Percentiles rank a stretch among this genome's conserved stretches.
Conservation (phyloP, 2,329 filamentous ascomycete genomes). For the Trichophyton schoenleinii region DNA sequence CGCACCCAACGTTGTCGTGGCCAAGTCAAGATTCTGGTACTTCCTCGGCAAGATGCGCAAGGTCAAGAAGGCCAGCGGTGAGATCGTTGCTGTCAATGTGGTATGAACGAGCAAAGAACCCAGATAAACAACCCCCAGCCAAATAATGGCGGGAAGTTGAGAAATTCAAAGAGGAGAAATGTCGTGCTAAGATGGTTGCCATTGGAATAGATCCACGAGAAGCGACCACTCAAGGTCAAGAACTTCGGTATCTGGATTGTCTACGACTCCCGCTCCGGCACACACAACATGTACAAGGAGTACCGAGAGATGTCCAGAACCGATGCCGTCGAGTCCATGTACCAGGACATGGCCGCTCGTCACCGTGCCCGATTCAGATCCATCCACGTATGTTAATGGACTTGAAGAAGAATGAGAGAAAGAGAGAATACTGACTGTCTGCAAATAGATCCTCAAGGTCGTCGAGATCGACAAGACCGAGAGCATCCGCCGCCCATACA, state of each 20-base stretch:
- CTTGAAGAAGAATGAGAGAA: not conserved
- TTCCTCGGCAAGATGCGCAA: slow-evolving; percentile 98
- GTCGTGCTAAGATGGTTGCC: slow-evolving; percentile 8
- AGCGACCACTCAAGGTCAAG: slow-evolving; percentile 99
- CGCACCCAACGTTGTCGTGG: slow-evolving; percentile 91
- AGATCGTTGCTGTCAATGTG: slow-evolving; percentile 95
- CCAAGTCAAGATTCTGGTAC: slow-evolving; percentile 99
- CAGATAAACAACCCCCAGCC: not conserved
- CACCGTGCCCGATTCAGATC: slow-evolving; percentile 97
- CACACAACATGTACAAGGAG: slow-evolving; percentile 99
- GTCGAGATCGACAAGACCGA: slow-evolving; percentile 91
- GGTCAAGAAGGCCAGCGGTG: slow-evolving; percentile 99
- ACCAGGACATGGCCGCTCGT: slow-evolving; percentile 99
- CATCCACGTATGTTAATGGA: slow-evolving; percentile 67
- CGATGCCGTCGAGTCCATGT: slow-evolving; percentile 90
- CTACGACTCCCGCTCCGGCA: slow-evolving; percentile 98
- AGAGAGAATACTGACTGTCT: slow-evolving; percentile 7
- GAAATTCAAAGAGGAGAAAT: too few species aligned
- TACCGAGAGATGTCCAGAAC: slow-evolving; percentile 97
- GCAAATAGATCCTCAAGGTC: slow-evolving; percentile 79
- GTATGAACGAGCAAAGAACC: slow-evolving; percentile 43
- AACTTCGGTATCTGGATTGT: slow-evolving; percentile 99
- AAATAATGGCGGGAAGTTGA: too few species aligned
- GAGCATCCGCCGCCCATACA: slow-evolving; percentile 95
- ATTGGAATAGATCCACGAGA: slow-evolving; percentile 72